phyloP scores from a whole-genome alignment of 78 protist species.

The Goniomonas avonlea region DNA sequence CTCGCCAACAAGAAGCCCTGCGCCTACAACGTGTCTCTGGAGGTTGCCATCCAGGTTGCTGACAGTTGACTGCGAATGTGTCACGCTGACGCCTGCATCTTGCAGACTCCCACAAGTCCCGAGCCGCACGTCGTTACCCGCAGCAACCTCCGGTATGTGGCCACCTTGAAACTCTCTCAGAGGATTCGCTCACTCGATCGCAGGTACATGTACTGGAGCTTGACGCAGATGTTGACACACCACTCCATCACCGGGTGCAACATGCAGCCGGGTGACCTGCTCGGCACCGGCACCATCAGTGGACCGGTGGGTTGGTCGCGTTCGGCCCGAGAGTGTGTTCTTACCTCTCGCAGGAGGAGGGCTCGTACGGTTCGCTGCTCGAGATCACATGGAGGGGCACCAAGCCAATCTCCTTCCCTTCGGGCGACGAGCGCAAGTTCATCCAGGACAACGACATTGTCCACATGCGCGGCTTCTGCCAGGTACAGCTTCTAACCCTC shows the following conservation, averaged over 20 bases:
- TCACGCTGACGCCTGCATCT: not conserved
- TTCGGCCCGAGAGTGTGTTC: not conserved
- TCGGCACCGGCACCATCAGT: slow-evolving; percentile 83
- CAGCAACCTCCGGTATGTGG: slow-evolving; percentile 47
- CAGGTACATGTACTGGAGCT: slow-evolving; percentile 70
- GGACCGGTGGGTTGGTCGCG: slow-evolving; percentile 61
- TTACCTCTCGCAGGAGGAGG: slow-evolving; percentile 32
- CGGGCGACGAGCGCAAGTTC: slow-evolving; percentile 55
- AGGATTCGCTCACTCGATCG: not conserved
- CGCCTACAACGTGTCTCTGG: slow-evolving; percentile 51
- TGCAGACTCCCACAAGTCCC: too few species aligned
- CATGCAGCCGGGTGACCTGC: slow-evolving; percentile 74
- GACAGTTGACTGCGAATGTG: not conserved
- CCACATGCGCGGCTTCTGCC: slow-evolving; percentile 39
- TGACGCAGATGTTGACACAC: slow-evolving; percentile 80
- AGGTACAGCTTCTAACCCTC: too few species aligned
- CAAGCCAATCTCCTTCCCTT: slow-evolving; percentile 36
- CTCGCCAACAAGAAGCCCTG: not conserved
- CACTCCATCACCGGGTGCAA: slow-evolving; percentile 81
- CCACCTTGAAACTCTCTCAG: not conserved
- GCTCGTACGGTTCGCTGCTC: slow-evolving; percentile 68
- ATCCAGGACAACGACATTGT: slow-evolving; percentile 74
- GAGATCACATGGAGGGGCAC: slow-evolving; percentile 80
- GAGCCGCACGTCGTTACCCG: slow-evolving; percentile 22
- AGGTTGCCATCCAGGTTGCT: slow-evolving; percentile 5